phyloP scores from a whole-genome alignment of 2,329 filamentous ascomycete species.

The Orbilia quercus region DNA sequence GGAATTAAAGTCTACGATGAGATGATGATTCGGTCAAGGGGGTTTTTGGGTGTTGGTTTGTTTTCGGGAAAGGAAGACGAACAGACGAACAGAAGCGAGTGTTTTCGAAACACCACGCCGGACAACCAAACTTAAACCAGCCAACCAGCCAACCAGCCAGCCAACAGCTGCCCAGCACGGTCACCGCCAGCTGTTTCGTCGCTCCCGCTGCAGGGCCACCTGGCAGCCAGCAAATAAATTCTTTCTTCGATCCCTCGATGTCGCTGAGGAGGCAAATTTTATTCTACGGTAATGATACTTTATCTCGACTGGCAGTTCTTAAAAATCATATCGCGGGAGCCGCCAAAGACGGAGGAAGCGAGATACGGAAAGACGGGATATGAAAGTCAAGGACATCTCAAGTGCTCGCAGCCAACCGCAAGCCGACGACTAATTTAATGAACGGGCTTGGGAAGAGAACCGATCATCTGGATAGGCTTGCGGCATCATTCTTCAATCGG shows the following conservation, averaged over 20 bases:
- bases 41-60: conserved; percentile 40
- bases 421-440: conserved; percentile 25
- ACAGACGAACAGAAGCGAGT: conserved; percentile 13
- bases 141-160: conserved; percentile 26
- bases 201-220: conserved; percentile 48
- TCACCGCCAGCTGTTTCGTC: conserved; percentile 38
- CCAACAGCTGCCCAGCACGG: too few relatives aligned
- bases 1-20: conserved; percentile 39
- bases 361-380: conserved; percentile 9
- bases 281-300: conserved; percentile 3
- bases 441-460: conserved; percentile 1
- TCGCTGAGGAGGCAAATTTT: not conserved
- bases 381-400: not conserved
- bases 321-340: conserved; percentile 2
- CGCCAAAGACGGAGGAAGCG: conserved; percentile 8
- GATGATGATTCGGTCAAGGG: conserved; percentile 47
- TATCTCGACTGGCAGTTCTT: not conserved
- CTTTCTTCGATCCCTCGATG: conserved; percentile 1
- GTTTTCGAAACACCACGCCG: conserved; percentile 5
- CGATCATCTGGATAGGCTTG: conserved; percentile 35
- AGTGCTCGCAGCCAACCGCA: conserved; percentile 18
- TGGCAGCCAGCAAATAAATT: conserved; percentile 37
- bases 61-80: conserved; percentile 33
- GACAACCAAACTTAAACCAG: not conserved
- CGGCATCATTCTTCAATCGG: conserved; percentile 37